Percentiles rank a stretch among this genome's conserved stretches.
phyloP scores from a whole-genome alignment of 2,329 filamentous ascomycete genomes.

The Colletotrichum orchidophilum region DNA sequence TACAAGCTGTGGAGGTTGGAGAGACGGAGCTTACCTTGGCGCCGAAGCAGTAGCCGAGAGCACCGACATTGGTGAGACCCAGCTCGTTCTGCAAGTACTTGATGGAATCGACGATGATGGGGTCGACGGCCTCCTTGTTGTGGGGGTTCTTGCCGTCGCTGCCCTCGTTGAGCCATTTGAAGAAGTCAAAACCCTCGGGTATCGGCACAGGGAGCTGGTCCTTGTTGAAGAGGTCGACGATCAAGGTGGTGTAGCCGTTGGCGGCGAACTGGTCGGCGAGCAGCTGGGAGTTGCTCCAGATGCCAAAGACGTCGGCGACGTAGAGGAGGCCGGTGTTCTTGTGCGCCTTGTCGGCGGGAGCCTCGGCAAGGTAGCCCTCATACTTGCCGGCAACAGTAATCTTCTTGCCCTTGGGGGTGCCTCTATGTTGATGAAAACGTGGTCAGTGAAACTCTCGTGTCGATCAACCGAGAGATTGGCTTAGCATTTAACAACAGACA shows the following conservation, averaged over 20 bases:
- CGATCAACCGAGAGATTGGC: neutral
- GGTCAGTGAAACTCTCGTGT: neutral
- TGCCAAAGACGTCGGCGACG: constrained; percentile 60
- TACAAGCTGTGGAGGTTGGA: neutral
- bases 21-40: constrained; percentile 62
- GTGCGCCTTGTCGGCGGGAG: constrained; percentile 50
- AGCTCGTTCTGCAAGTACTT: constrained; percentile 66
- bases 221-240: constrained; percentile 51
- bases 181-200: constrained; percentile 40
- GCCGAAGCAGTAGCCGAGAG: constrained; percentile 80
- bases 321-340: constrained; percentile 55
- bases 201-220: constrained; percentile 57
- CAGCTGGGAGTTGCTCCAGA: constrained; percentile 57
- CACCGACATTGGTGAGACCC: constrained; percentile 68
- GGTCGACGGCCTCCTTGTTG: constrained; percentile 43
- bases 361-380: constrained; percentile 61
- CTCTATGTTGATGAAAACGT: constrained; percentile 44
- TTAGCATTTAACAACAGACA: neutral
- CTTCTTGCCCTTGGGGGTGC: constrained; percentile 55
- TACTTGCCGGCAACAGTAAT: constrained; percentile 56
- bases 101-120: constrained; percentile 49
- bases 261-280: constrained; percentile 52
- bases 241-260: constrained; percentile 49
- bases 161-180: constrained; percentile 50
- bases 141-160: constrained; percentile 58